A percentile compares a stretch with the other conserved stretches of the same genome.
phyloP scores from a whole-genome alignment of 1,284 basidiomycete genomes.

The Ganoderma sinense region DNA sequence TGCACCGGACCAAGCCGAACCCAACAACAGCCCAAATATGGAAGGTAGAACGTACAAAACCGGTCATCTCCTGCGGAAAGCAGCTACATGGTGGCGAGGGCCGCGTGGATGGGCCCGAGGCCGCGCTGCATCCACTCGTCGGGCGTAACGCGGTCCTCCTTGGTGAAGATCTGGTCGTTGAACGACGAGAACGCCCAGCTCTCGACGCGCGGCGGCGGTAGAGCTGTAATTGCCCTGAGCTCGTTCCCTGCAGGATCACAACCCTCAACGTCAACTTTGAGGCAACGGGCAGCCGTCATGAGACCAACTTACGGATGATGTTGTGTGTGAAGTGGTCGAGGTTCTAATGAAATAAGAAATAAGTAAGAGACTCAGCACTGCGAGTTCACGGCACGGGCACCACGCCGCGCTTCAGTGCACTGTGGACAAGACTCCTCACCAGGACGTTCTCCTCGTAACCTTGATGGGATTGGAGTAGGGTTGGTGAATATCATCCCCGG shows the following conservation, averaged over 20 bases:
- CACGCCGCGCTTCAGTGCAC: background rate
- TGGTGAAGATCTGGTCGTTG: conserved; percentile 62
- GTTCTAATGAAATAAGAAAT: conserved; percentile 53
- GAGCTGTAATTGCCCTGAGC: conserved; percentile 61
- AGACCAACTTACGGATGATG: conserved; percentile 56
- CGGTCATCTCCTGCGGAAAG: background rate
- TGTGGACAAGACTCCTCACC: conserved; percentile 43
- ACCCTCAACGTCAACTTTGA: background rate
- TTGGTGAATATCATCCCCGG: too few relatives aligned
- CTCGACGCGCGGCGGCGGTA: conserved; percentile 61
- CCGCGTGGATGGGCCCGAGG: conserved; percentile 49
- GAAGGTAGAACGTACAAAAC: background rate
- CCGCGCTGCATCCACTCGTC: conserved; percentile 64
- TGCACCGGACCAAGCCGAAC: background rate
- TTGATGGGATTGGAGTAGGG: conserved; percentile 24
- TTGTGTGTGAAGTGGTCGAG: conserved; percentile 72
- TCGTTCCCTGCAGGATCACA: conserved; percentile 52
- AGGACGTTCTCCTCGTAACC: conserved; percentile 75
- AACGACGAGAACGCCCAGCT: conserved; percentile 65
- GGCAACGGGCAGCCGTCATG: background rate
- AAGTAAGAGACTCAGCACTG: background rate
- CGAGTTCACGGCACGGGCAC: background rate
- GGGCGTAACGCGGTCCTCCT: conserved; percentile 57
- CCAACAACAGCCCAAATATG: background rate
- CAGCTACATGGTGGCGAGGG: conserved; percentile 34